Conservation (phyloP, 495 filamentous ascomycete genomes). For the Aspergillus homomorphus region DNA sequence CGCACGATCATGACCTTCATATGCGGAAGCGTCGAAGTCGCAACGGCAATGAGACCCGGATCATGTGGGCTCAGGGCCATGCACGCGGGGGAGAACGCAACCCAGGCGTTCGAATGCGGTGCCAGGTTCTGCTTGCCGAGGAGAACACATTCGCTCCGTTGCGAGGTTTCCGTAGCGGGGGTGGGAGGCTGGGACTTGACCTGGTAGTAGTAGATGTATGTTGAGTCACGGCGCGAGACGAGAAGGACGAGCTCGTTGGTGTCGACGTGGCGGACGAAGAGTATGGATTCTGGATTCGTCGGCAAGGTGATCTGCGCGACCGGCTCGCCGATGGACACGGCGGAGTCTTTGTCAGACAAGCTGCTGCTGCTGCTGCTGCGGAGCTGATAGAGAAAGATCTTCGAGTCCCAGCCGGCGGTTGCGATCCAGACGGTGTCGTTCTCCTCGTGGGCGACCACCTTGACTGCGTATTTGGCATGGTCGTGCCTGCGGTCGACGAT, state of each 20-base stretch:
- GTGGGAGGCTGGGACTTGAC: conserved; percentile 22
- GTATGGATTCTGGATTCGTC: conserved; percentile 60
- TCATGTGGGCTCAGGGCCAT: conserved; percentile 56
- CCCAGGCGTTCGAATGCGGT: conserved; percentile 62
- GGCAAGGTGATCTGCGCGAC: conserved; percentile 48
- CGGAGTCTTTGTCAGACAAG: conserved; percentile 14
- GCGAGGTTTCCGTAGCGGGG: neutral
- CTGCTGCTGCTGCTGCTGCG: neutral
- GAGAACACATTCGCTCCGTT: conserved; percentile 27
- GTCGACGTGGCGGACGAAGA: conserved; percentile 52
- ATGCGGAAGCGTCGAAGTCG: conserved; percentile 59
- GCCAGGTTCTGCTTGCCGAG: conserved; percentile 61
- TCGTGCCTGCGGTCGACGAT: conserved; percentile 50
- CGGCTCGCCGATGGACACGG: conserved; percentile 32
- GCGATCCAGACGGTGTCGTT: conserved; percentile 44
- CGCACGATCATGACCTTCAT: conserved; percentile 66
- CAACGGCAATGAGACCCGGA: conserved; percentile 55
- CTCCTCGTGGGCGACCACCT: conserved; percentile 43
- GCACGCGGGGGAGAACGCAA: conserved; percentile 59
- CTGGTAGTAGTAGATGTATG: conserved; percentile 58
- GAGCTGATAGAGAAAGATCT: conserved; percentile 50
- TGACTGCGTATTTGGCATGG: conserved; percentile 63
- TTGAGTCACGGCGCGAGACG: conserved; percentile 59
- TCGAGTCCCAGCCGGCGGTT: conserved; percentile 65
- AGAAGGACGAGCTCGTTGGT: conserved; percentile 46